Conservation (phyloP, 2,329 filamentous ascomycete species). For the Colletotrichum viniferum region DNA sequence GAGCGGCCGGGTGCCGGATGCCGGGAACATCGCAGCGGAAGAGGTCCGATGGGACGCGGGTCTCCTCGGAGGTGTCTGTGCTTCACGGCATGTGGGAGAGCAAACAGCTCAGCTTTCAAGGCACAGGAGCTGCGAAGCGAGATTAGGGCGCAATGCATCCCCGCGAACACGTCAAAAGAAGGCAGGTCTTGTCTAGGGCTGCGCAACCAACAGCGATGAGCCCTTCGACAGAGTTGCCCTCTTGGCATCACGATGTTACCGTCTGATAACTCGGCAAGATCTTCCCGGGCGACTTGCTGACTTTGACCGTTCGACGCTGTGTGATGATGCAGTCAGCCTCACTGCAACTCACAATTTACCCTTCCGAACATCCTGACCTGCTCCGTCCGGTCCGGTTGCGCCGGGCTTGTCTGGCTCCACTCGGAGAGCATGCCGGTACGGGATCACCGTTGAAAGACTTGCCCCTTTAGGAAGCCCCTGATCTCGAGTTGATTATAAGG, state of each 20-base stretch:
- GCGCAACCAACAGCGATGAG: not conserved
- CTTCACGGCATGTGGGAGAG: not conserved
- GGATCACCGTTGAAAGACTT: not conserved
- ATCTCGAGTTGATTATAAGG: not conserved
- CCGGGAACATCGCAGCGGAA: not conserved
- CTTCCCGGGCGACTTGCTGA: not conserved
- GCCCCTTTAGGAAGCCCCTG: not conserved
- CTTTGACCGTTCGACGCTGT: not conserved
- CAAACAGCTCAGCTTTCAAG: not conserved
- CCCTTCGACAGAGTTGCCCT: not conserved
- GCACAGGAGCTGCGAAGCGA: not conserved
- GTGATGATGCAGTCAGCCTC: not conserved
- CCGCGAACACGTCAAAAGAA: not conserved
- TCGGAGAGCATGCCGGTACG: not conserved
- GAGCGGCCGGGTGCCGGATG: not conserved
- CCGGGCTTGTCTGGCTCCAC: not conserved
- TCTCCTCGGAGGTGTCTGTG: not conserved
- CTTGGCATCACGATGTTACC: not conserved
- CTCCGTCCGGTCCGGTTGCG: not conserved
- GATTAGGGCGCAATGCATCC: not conserved
- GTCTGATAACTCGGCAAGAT: not conserved
- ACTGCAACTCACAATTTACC: not conserved
- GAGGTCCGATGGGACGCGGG: not conserved
- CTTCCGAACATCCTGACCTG: not conserved
- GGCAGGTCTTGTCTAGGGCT: not conserved